Base-by-base conservation (phyloP, 345 rosid genomes). In the Salix suchowensis region DNA sequence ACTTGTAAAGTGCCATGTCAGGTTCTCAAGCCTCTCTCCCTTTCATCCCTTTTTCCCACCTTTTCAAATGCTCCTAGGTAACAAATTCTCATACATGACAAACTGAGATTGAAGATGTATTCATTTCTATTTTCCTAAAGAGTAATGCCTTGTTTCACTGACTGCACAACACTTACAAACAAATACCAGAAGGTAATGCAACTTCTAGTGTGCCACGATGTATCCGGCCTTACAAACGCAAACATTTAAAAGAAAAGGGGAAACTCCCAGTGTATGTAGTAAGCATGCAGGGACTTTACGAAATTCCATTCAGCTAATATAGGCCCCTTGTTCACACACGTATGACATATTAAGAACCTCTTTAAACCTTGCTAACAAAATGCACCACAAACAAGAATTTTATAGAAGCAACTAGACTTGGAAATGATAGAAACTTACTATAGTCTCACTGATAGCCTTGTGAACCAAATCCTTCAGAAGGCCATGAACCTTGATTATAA, bases 401-500 rank as follows among this genome's bases (percentile, higher is more conserved):
- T 28, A 32, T 1, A 30, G 64, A 67, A 62, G 32, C 52, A 77
- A 72, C 32, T 69, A 73, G 6, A 8, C 44, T 54, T 24, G 26
- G 84, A 30, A 69, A 71, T 42, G 30, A 61, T 30, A 77, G 78
- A 72, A 79, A 87, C 94, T 36, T 88, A 96, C 99, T 48, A 74
- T 84, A 72, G 98, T 96, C 85, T 94, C 97, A 70, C 81, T 88
- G 77, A 92, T 88, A 72, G 99, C 89, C 90, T 90, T 96, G 92
- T 96, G 98, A 79, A 96, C 92, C 76, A 96, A 84, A 65, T 96
- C 99, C 91, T 94, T 96, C 86, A 96, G 86, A 74, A 96, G 72
- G 40, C 88, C 87, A 85, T 96, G 99, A 84, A 96, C 92, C 99
- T 96, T 84, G 30, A 78, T 14, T 67, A 39, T 7, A 28, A 77